Evolutionary conservation across 306 rosid genomes (phyloP).

Genomic region (Canavalia gladiata): DNA sequence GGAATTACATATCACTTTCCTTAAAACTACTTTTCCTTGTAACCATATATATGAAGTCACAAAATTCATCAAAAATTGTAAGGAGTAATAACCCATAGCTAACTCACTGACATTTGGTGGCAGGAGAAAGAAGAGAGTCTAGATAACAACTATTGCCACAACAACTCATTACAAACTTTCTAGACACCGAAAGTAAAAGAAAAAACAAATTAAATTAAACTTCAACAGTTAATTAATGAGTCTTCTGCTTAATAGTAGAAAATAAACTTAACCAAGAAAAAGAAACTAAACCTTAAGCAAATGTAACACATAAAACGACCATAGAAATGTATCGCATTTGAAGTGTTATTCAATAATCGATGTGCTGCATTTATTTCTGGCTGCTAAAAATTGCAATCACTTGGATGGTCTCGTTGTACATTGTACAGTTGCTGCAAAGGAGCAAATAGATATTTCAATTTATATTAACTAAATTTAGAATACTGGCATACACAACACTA

Average conservation of each 20-base stretch:
- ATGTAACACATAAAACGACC: background rate
- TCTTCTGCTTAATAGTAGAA: background rate
- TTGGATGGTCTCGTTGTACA: background rate
- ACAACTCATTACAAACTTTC: background rate
- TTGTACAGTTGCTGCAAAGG: background rate
- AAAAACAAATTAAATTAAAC: background rate
- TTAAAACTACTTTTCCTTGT: no score
- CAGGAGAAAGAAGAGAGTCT: no score
- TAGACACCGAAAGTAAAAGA: background rate
- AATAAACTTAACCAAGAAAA: background rate
- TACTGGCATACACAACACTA: no score
- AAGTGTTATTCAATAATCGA: background rate
- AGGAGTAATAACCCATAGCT: no score
- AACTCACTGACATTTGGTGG: no score
- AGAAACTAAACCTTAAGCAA: background rate
- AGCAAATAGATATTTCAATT: background rate
- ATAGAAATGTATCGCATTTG: background rate
- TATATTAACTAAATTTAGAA: background rate
- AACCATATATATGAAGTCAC: no score
- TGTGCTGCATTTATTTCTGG: conserved; percentile 4
- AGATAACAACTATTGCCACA: background rate
- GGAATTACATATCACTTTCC: no score
- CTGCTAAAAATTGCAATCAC: background rate
- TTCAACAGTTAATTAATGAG: background rate
- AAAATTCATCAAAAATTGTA: no score